phyloP scores from a whole-genome alignment of 495 filamentous ascomycete species.

The Chaetomidium leptoderma region DNA sequence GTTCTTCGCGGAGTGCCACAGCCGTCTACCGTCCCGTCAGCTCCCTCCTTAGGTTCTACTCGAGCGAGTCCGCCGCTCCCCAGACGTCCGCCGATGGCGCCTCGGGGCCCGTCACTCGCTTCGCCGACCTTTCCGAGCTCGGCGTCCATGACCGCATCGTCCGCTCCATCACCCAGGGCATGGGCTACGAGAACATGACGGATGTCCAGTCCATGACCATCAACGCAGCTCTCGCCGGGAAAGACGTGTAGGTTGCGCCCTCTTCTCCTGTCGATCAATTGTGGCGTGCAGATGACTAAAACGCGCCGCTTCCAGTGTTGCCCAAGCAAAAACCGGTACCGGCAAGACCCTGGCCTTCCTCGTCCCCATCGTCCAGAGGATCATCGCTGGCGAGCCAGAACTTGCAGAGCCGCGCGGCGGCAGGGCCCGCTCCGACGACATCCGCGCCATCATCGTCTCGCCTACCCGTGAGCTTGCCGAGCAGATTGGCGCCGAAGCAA shows the following conservation, averaged over 20 bases:
- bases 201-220: slow-evolving; percentile 87
- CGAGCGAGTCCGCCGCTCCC: slow-evolving; percentile 32
- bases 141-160: slow-evolving; percentile 64
- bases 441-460: slow-evolving; percentile 85
- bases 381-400: slow-evolving; percentile 56
- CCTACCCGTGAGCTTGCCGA: slow-evolving; percentile 93
- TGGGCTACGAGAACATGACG: slow-evolving; percentile 83
- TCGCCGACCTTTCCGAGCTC: slow-evolving; percentile 60
- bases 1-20: slow-evolving; percentile 12
- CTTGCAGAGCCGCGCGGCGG: slow-evolving; percentile 33
- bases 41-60: slow-evolving; percentile 36
- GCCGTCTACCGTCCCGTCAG: slow-evolving; percentile 19
- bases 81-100: slow-evolving; percentile 8
- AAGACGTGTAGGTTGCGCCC: slow-evolving; percentile 65
- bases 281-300: slow-evolving; percentile 16
- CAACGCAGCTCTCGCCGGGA: slow-evolving; percentile 66
- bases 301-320: slow-evolving; percentile 56
- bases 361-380: slow-evolving; percentile 67
- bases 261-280: background rate
- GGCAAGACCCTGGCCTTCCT: slow-evolving; percentile 86
- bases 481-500: slow-evolving; percentile 84
- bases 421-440: slow-evolving; percentile 54
- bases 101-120: slow-evolving; percentile 53
- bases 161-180: slow-evolving; percentile 62
- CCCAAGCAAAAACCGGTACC: slow-evolving; percentile 83